Conservation (phyloP, 1,284 basidiomycete genomes). For the Sphaerobolus stellatus region DNA sequence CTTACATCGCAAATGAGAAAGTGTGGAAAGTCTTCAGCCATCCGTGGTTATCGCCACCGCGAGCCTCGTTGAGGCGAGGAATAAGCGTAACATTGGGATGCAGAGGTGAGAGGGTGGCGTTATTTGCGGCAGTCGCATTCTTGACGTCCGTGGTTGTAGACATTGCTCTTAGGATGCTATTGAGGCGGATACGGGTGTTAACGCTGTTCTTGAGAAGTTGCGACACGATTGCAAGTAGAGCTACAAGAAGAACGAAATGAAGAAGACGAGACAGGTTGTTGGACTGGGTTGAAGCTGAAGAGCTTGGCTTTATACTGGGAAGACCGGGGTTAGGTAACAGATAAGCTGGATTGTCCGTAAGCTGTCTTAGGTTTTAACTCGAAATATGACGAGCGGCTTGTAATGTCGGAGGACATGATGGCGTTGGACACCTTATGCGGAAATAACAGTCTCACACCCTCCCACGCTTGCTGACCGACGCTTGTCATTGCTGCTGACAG, state of each 20-base stretch:
- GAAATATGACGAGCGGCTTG: too few species aligned
- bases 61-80: conserved; percentile 60
- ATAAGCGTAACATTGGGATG: conserved; percentile 29
- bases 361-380: too few species aligned
- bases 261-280: conserved; percentile 8
- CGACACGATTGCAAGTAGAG: conserved; percentile 7
- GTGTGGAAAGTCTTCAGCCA: conserved; percentile 94
- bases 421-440: not conserved
- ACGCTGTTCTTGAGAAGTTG: not conserved
- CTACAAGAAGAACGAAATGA: not conserved
- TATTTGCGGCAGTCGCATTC: too few species aligned
- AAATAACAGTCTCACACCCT: not conserved
- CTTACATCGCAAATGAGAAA: conserved; percentile 77
- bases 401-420: not conserved
- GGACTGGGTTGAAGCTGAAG: not conserved
- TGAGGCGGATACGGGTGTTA: not conserved
- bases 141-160: conserved; percentile 4
- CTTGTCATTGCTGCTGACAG: conserved; percentile 3
- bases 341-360: too few species aligned
- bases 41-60: conserved; percentile 80
- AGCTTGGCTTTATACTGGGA: too few species aligned
- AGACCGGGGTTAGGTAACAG: too few species aligned
- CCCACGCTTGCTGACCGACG: too few species aligned
- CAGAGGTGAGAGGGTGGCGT: not conserved
- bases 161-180: not conserved